phyloP scores from a whole-genome alignment of 225 moss, liverwort and hornwort genomes.

The Bryoerythrophyllum caledonicum region DNA sequence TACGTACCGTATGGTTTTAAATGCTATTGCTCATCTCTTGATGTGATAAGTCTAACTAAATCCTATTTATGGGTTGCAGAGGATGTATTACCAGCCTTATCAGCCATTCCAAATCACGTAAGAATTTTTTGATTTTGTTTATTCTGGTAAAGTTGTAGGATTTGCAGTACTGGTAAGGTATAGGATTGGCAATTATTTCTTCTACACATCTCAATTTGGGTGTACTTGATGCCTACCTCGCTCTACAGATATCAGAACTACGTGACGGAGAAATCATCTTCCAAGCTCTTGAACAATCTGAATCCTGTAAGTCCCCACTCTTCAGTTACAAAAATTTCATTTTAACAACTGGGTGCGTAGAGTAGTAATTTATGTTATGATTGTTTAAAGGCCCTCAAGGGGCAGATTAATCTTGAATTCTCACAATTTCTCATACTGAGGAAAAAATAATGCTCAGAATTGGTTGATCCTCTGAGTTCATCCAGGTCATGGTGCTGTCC shows the following conservation, averaged over 20 bases:
- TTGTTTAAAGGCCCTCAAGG: background rate
- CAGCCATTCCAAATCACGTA: slow-evolving; percentile 56
- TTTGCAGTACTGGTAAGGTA: slow-evolving; percentile 7
- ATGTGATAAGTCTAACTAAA: slow-evolving; percentile 11
- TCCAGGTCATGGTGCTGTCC: slow-evolving; percentile 73
- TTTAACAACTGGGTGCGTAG: background rate
- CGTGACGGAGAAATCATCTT: slow-evolving; percentile 53
- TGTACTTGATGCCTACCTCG: slow-evolving; percentile 7
- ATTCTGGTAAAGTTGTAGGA: background rate
- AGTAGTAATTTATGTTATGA: background rate
- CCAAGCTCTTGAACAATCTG: slow-evolving; percentile 55
- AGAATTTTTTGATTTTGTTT: slow-evolving; percentile 27
- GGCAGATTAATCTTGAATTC: background rate
- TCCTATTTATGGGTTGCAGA: slow-evolving; percentile 43
- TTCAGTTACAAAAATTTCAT: slow-evolving; percentile 1
- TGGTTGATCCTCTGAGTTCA: background rate
- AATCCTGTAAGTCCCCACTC: slow-evolving; percentile 58
- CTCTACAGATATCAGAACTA: slow-evolving; percentile 61
- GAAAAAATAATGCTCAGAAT: background rate
- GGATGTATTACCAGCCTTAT: slow-evolving; percentile 36
- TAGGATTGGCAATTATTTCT: slow-evolving; percentile 5
- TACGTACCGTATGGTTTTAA: background rate
- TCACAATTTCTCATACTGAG: background rate
- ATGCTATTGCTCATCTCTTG: background rate
- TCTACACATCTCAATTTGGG: slow-evolving; percentile 10